Percentiles rank a stretch among this genome's conserved stretches.
These are phyloP conservation scores for Suhomyces panamericanus DNA, from an alignment of 1,139 yeast species.

Conservation along the genomic window DNA sequence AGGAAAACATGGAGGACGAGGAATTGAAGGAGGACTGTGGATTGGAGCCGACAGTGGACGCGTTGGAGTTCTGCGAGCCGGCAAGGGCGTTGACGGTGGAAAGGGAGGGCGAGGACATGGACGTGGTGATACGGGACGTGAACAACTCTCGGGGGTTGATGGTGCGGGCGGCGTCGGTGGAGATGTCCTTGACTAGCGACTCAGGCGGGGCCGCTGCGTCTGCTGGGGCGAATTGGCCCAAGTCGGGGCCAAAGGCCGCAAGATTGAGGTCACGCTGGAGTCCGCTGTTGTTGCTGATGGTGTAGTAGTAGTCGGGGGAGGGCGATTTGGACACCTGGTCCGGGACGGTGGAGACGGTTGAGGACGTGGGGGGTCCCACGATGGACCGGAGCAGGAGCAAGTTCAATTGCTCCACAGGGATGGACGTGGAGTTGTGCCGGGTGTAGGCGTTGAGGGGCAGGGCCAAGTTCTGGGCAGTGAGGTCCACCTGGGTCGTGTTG, in stretches of 20 bases:
- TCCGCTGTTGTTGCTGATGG: slow-evolving; percentile 2
- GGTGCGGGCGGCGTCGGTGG: slow-evolving; percentile 15
- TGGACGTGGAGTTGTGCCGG: slow-evolving; percentile 14
- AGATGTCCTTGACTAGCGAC: background rate
- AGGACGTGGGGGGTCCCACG: slow-evolving; percentile 1
- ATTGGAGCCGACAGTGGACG: background rate
- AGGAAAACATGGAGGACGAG: background rate
- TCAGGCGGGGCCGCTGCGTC: background rate
- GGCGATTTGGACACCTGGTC: slow-evolving; percentile 10
- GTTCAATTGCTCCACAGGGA: slow-evolving; percentile 18
- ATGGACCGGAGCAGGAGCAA: slow-evolving; percentile 12
- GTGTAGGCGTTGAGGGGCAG: slow-evolving; percentile 11
- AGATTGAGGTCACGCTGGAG: slow-evolving; percentile 4
- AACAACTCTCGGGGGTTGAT: slow-evolving; percentile 26
- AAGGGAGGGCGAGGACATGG: slow-evolving; percentile 21
- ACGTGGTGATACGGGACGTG: slow-evolving; percentile 16
- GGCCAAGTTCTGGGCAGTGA: background rate
- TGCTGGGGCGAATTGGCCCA: background rate
- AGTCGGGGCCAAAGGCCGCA: slow-evolving; percentile 6
- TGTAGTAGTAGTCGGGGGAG: slow-evolving; percentile 13
- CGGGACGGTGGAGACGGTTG: slow-evolving; percentile 2
- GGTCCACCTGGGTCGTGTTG: slow-evolving; percentile 4
- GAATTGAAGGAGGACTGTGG: slow-evolving; percentile 2
- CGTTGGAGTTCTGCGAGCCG: slow-evolving; percentile 1
- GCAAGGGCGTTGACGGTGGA: slow-evolving; percentile 18